Conservation (phyloP, 768 basidiomycete species). For the Termitomyces sp. region DNA sequence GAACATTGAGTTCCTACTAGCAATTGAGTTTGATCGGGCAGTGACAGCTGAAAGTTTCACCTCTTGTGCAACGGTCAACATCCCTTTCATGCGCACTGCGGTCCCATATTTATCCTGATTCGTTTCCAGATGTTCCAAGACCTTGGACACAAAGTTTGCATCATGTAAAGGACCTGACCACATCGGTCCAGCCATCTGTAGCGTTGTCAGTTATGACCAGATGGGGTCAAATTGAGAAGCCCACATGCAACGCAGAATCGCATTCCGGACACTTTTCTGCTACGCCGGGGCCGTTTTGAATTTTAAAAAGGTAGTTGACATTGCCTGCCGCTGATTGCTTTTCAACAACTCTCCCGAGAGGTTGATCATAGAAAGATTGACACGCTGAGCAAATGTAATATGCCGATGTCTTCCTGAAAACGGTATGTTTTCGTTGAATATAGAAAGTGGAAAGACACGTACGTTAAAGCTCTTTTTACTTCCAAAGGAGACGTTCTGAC, state of each 20-base stretch:
- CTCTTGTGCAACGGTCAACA: conserved; percentile 88
- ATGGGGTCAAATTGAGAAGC: conserved; percentile 15
- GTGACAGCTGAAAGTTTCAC: conserved; percentile 28
- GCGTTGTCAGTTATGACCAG: not conserved
- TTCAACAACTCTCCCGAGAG: conserved; percentile 70
- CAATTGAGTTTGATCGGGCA: not conserved
- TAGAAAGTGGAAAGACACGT: conserved; percentile 19
- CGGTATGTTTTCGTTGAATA: not conserved
- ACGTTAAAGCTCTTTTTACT: conserved; percentile 83
- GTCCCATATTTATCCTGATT: conserved; percentile 72
- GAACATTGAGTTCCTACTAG: conserved; percentile 61
- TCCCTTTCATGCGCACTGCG: conserved; percentile 83
- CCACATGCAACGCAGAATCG: conserved; percentile 66
- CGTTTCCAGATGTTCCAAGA: conserved; percentile 65
- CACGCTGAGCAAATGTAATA: conserved; percentile 85
- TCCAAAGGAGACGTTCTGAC: conserved; percentile 68
- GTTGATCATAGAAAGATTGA: conserved; percentile 77
- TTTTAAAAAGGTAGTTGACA: conserved; percentile 65
- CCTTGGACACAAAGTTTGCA: conserved; percentile 61
- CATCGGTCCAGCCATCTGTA: conserved; percentile 90
- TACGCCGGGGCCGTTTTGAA: conserved; percentile 61
- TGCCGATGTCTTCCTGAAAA: conserved; percentile 70
- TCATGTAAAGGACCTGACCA: conserved; percentile 91
- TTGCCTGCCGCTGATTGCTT: conserved; percentile 48
- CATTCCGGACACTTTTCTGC: conserved; percentile 77